These are phyloP conservation scores for Teunomyces panamensis DNA, from an alignment of 805 yeast genomes.

Conservation along the genomic window DNA sequence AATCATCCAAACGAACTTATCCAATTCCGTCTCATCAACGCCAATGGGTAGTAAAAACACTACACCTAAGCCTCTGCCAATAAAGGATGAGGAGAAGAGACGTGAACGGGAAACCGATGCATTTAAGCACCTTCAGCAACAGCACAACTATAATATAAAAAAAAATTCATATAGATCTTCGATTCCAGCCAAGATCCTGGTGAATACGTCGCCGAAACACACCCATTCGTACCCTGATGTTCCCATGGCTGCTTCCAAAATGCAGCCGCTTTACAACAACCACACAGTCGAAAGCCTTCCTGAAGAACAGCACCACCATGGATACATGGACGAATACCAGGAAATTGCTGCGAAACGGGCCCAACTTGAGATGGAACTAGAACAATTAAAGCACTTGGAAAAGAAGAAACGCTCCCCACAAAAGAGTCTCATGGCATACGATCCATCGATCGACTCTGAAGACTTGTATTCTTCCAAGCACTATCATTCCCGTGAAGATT, in stretches of 20 bases:
- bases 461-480: constrained; percentile 33
- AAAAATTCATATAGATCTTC: constrained; percentile 8
- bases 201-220: background rate
- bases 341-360: constrained; percentile 34
- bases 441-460: constrained; percentile 30
- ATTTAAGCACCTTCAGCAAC: constrained; percentile 28
- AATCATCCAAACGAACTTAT: constrained; percentile 31
- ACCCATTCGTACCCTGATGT: constrained; percentile 20
- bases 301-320: constrained; percentile 16
- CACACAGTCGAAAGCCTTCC: constrained; percentile 26
- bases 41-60: constrained; percentile 11
- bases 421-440: constrained; percentile 1
- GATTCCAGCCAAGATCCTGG: background rate
- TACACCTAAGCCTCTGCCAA: constrained; percentile 13
- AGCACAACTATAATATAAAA: constrained; percentile 27
- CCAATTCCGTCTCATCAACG: constrained; percentile 17
- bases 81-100: constrained; percentile 2
- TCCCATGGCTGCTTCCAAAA: constrained; percentile 7
- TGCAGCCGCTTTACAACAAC: constrained; percentile 15
- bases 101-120: constrained; percentile 30
- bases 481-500: constrained; percentile 31
- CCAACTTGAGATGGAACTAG: constrained; percentile 39
- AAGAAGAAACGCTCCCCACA: constrained; percentile 4
- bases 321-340: constrained; percentile 18
- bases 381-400: constrained; percentile 31